phyloP scores from a whole-genome alignment of 768 basidiomycete species.

The Phylloporus scabripes region DNA sequence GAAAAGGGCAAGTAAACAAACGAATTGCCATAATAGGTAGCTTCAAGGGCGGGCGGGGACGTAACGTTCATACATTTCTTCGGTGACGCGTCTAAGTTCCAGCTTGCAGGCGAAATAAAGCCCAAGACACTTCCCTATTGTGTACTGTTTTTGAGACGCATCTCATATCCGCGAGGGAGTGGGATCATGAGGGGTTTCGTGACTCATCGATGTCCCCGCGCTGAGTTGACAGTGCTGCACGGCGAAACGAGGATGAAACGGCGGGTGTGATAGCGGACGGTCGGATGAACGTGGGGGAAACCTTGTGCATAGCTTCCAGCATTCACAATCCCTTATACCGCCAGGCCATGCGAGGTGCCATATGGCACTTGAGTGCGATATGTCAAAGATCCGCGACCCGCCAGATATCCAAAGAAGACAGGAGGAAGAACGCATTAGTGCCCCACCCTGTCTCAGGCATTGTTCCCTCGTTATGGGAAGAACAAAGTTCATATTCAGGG shows the following conservation, averaged over 20 bases:
- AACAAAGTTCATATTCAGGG: slow-evolving; percentile 23
- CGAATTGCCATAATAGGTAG: slow-evolving; percentile 33
- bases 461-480: slow-evolving; percentile 31
- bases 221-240: slow-evolving; percentile 8
- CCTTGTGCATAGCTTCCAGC: slow-evolving; percentile 9
- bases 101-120: slow-evolving; percentile 25
- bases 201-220: slow-evolving; percentile 12
- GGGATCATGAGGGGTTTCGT: slow-evolving; percentile 14
- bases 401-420: slow-evolving; percentile 8
- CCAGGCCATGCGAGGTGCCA: slow-evolving; percentile 8
- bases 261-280: slow-evolving; percentile 16
- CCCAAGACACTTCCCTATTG: slow-evolving; percentile 19
- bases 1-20: slow-evolving; percentile 33
- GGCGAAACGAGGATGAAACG: slow-evolving; percentile 16
- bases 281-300: slow-evolving; percentile 11
- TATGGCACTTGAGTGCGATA: slow-evolving; percentile 11
- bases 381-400: slow-evolving; percentile 13
- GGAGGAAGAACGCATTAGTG: background rate
- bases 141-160: slow-evolving; percentile 12
- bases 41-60: slow-evolving; percentile 33
- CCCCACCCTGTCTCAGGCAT: slow-evolving; percentile 20
- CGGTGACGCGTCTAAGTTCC: slow-evolving; percentile 30
- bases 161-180: slow-evolving; percentile 21
- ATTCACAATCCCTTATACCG: slow-evolving; percentile 5
- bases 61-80: slow-evolving; percentile 27